A percentile compares a stretch with the other conserved stretches of the same genome.
phyloP scores from a whole-genome alignment of 2,329 filamentous ascomycete species.

The Rhynchosporium secalis region DNA sequence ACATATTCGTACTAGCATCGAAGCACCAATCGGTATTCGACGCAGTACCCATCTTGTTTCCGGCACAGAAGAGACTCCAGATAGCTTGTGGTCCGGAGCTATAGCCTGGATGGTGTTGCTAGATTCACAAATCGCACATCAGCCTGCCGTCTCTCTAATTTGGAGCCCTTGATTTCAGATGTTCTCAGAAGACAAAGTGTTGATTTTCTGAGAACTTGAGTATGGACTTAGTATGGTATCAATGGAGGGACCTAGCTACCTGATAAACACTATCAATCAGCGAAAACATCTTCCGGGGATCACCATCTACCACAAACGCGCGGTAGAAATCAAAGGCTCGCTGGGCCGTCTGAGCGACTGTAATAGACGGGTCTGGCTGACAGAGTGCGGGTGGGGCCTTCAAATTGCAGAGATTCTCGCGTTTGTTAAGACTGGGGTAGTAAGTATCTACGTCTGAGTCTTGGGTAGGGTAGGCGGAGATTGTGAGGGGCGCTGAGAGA shows the following conservation, averaged over 20 bases:
- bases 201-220: background rate
- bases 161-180: background rate
- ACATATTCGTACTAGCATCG: constrained; percentile 26
- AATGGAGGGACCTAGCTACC: constrained; percentile 9
- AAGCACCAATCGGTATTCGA: constrained; percentile 23
- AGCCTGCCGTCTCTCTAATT: too few species aligned
- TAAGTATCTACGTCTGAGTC: constrained; percentile 1
- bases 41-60: constrained; percentile 20
- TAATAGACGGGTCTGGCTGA: constrained; percentile 24
- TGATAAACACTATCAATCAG: constrained; percentile 25
- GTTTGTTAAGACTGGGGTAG: constrained; percentile 12
- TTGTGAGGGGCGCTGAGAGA: constrained; percentile 16
- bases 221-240: too few species aligned
- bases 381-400: constrained; percentile 23
- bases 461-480: constrained; percentile 16
- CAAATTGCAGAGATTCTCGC: constrained; percentile 26
- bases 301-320: constrained; percentile 27
- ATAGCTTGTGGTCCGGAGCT: constrained; percentile 23
- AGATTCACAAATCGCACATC: background rate
- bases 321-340: constrained; percentile 27
- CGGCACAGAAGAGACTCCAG: constrained; percentile 27
- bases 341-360: constrained; percentile 19
- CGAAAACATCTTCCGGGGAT: constrained; percentile 28
- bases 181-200: background rate
- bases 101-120: constrained; percentile 28